A percentile compares a stretch with the other conserved stretches of the same genome.
These are phyloP conservation scores for Aspergillus calidoustus DNA, from an alignment of 2,329 filamentous ascomycete species.

Conservation along the genomic window DNA sequence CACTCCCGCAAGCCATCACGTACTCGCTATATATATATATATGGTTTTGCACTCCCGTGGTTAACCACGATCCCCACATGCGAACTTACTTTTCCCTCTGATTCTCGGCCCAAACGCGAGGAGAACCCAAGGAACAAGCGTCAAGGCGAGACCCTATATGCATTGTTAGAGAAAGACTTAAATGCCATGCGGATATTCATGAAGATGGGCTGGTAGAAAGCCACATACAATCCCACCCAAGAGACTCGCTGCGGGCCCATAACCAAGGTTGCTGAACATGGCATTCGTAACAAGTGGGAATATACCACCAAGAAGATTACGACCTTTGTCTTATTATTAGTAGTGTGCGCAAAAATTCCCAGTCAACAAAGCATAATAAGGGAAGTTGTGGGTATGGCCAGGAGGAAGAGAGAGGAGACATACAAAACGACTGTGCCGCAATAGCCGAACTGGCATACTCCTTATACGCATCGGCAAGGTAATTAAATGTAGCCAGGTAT, in stretches of 20 bases:
- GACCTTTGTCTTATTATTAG: constrained; percentile 36
- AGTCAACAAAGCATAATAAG: not conserved
- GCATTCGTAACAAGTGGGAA: constrained; percentile 77
- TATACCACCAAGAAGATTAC: constrained; percentile 78
- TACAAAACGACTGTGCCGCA: constrained; percentile 81
- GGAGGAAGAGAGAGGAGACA: constrained; percentile 14
- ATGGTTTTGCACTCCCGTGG: not conserved
- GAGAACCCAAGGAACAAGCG: constrained; percentile 79
- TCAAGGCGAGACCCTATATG: constrained; percentile 58
- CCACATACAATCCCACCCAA: constrained; percentile 70
- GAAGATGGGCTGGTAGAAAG: not conserved
- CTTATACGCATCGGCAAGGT: constrained; percentile 86
- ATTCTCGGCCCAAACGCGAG: constrained; percentile 77
- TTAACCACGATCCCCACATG: constrained; percentile 52
- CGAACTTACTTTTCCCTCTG: constrained; percentile 74
- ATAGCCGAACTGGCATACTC: constrained; percentile 82
- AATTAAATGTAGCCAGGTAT: constrained; percentile 90
- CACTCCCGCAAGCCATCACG: too few relatives aligned
- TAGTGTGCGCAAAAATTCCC: not conserved
- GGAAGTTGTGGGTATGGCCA: not conserved
- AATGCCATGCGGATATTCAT: too few relatives aligned
- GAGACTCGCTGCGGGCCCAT: constrained; percentile 71
- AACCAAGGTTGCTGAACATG: constrained; percentile 74
- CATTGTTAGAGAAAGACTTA: constrained; percentile 1
- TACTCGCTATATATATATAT: too few relatives aligned